Percentiles rank a stretch among this genome's conserved stretches.
phyloP scores from a whole-genome alignment of 106 monocot species.

The Dioscorea alata region DNA sequence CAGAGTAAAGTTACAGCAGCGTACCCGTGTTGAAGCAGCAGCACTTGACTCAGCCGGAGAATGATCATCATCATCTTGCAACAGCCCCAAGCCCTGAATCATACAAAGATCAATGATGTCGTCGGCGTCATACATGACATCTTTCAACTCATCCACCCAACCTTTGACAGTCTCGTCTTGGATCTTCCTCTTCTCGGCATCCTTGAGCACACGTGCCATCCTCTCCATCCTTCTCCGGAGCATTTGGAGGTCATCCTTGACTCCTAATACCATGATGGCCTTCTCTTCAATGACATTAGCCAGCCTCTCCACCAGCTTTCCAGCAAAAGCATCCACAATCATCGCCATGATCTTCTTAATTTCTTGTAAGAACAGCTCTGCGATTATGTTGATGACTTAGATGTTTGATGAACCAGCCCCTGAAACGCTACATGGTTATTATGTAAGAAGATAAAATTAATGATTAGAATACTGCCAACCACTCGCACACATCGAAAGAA shows the following conservation, averaged over 20 bases:
- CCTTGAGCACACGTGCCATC: background rate
- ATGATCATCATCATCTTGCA: too few species aligned
- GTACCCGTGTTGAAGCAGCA: too few species aligned
- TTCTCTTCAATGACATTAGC: background rate
- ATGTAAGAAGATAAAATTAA: too few species aligned
- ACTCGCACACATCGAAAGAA: too few species aligned
- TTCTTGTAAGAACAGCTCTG: background rate
- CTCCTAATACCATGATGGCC: slow-evolving; percentile 2
- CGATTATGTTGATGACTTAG: too few species aligned
- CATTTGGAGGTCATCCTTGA: slow-evolving; percentile 9
- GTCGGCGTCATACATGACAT: slow-evolving; percentile 20
- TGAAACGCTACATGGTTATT: too few species aligned
- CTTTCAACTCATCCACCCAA: slow-evolving; percentile 6
- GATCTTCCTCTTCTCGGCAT: slow-evolving; percentile 7
- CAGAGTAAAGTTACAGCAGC: too few species aligned
- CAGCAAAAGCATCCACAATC: slow-evolving; percentile 1
- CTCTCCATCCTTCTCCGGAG: background rate
- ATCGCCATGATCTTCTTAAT: slow-evolving; percentile 5
- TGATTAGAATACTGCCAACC: too few species aligned
- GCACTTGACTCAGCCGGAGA: background rate
- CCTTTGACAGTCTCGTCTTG: background rate
- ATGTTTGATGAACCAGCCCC: too few species aligned
- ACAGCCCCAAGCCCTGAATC: background rate
- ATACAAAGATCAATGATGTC: slow-evolving; percentile 10
- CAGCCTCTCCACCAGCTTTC: background rate